Percentiles rank a stretch among this genome's conserved stretches.
Conservation (phyloP, 2,329 filamentous ascomycete genomes). For the Xylariomycetidae sp. region DNA sequence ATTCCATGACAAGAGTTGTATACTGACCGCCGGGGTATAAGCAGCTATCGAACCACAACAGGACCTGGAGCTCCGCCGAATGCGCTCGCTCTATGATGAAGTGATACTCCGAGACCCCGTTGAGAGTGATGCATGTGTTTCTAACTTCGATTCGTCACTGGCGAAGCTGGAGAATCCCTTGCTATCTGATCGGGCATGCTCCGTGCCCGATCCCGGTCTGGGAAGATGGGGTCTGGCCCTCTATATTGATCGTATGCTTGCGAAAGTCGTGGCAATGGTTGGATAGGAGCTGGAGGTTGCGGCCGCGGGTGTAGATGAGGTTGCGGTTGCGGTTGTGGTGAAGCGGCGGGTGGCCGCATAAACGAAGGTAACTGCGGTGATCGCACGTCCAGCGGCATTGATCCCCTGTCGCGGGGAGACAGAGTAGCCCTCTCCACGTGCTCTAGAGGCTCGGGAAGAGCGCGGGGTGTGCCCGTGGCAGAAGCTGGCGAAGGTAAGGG, state of each 20-base stretch:
- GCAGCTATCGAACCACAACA: no score
- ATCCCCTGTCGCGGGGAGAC: conserved; percentile 23
- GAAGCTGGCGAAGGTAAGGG: conserved; percentile 24
- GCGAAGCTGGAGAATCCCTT: conserved; percentile 21
- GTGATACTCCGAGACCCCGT: no score
- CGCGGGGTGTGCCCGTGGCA: conserved; percentile 23
- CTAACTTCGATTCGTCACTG: conserved; percentile 23
- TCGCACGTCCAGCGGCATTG: conserved; percentile 17
- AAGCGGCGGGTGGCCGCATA: conserved; percentile 18
- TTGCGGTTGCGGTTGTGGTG: conserved; percentile 15
- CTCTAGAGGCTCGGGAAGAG: conserved; percentile 23
- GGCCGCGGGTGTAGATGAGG: conserved; percentile 20
- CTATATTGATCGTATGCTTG: conserved; percentile 22
- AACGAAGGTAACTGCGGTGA: conserved; percentile 22
- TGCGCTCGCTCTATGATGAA: no score
- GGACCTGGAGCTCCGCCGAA: no score
- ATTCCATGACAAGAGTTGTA: no score
- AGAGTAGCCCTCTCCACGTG: conserved; percentile 23
- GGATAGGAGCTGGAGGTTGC: conserved; percentile 19
- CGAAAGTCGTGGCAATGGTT: conserved; percentile 16
- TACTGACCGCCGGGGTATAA: no score
- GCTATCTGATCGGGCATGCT: conserved; percentile 22
- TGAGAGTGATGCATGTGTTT: no score
- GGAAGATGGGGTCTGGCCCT: conserved; percentile 26
- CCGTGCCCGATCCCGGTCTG: conserved; percentile 25